Conservation (phyloP, 1,284 basidiomycete species). For the Ustilago xerochloae region DNA sequence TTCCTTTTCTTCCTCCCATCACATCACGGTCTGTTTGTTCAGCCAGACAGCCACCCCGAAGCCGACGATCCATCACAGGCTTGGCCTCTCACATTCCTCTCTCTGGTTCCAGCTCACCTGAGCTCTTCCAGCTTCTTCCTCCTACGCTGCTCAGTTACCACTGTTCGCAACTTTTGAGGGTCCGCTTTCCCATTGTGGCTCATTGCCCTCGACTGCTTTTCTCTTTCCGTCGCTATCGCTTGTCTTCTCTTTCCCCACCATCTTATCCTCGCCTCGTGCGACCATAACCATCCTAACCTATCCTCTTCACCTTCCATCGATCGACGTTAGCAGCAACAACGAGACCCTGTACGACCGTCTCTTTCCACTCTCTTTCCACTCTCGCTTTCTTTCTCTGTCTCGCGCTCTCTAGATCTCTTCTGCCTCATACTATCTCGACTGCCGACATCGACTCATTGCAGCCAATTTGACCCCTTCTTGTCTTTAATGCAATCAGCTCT, state of each 20-base stretch:
- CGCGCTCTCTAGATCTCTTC: no score
- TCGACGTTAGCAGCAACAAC: not conserved
- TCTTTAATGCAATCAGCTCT: constrained; percentile 30
- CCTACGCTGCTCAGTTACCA: not conserved
- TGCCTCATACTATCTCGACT: not conserved
- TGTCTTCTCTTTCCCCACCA: not conserved
- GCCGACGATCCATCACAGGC: constrained; percentile 33
- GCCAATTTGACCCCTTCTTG: not conserved
- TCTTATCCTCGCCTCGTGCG: not conserved
- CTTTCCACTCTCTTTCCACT: no score
- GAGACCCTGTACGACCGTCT: no score
- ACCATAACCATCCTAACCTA: not conserved
- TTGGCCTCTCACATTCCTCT: constrained; percentile 26
- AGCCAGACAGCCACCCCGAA: constrained; percentile 25
- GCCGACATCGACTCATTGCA: not conserved
- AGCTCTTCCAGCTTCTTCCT: constrained; percentile 3
- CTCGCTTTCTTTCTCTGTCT: no score
- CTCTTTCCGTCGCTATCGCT: not conserved
- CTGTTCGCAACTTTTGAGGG: not conserved
- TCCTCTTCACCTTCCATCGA: not conserved
- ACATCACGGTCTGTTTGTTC: constrained; percentile 31
- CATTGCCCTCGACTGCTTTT: not conserved
- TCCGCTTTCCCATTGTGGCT: not conserved
- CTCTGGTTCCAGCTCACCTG: constrained; percentile 27
- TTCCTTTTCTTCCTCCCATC: constrained; percentile 15